Evolutionary conservation across 2,329 filamentous ascomycete species (phyloP).

Genomic region (Epichloe scottii): DNA sequence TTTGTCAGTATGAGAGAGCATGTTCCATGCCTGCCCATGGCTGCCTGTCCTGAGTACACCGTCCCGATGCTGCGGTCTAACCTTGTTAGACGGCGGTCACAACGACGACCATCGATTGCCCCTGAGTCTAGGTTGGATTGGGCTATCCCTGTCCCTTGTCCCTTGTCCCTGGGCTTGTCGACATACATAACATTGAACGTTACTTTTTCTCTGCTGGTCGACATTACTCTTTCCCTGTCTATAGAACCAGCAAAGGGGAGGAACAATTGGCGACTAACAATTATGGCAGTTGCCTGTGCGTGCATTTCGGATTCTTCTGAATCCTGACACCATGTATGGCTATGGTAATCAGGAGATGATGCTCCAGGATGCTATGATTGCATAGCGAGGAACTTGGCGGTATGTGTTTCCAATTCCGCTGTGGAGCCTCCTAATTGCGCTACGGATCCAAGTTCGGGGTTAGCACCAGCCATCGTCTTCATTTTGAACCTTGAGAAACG

Average conservation of each 20-base stretch:
- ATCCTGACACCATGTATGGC: not conserved
- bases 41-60: not conserved
- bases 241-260: not conserved
- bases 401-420: not conserved
- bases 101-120: not conserved
- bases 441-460: not conserved
- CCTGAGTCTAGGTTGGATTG: not conserved
- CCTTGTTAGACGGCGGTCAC: not conserved
- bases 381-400: not conserved
- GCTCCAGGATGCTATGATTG: not conserved
- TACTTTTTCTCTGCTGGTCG: not conserved
- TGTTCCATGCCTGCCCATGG: not conserved
- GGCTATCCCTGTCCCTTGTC: not conserved
- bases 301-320: not conserved
- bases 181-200: not conserved
- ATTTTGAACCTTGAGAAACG: not conserved
- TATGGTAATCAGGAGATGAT: not conserved
- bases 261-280: too few species aligned
- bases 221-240: not conserved
- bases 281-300: not conserved
- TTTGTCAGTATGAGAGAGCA: not conserved
- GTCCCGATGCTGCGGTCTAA: slow-evolving; percentile 2
- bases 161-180: not conserved
- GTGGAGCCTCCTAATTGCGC: not conserved
- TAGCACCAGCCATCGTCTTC: not conserved